A percentile compares a stretch with the other conserved stretches of the same genome.
These are phyloP conservation scores for Lipomyces anomalus DNA, from an alignment of 805 yeast genomes.

Conservation along the genomic window DNA sequence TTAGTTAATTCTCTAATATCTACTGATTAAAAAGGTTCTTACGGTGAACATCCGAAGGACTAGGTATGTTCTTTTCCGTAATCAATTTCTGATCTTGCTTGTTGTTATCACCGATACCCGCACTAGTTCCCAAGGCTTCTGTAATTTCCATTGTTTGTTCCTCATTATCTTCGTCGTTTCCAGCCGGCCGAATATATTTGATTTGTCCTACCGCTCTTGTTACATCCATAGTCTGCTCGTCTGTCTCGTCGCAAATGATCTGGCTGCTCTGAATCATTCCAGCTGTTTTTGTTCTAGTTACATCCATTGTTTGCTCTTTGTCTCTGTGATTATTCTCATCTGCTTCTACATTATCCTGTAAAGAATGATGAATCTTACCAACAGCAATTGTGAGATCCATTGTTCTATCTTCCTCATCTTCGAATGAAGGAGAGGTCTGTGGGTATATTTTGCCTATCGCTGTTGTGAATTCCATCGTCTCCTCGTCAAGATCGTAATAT, in stretches of 20 bases:
- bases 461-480: conserved; percentile 23
- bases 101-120: background rate
- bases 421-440: background rate
- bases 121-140: background rate
- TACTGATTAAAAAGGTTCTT: no score
- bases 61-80: no score
- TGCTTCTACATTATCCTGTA: background rate
- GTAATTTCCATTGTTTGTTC: conserved; percentile 7
- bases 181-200: conserved; percentile 2
- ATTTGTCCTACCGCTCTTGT: conserved; percentile 23
- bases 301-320: conserved; percentile 6
- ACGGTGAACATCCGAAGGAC: no score
- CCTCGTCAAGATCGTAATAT: conserved; percentile 10
- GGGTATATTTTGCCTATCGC: conserved; percentile 16
- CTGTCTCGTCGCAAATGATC: background rate
- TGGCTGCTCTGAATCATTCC: background rate
- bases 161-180: conserved; percentile 7
- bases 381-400: conserved; percentile 14
- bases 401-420: conserved; percentile 7
- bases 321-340: conserved; percentile 2
- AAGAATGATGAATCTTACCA: background rate
- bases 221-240: conserved; percentile 19
- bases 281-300: conserved; percentile 1
- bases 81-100: background rate
- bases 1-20: no score